Evolutionary conservation across 2,329 filamentous ascomycete genomes (phyloP).

Genomic region (Colletotrichum orbiculare): DNA sequence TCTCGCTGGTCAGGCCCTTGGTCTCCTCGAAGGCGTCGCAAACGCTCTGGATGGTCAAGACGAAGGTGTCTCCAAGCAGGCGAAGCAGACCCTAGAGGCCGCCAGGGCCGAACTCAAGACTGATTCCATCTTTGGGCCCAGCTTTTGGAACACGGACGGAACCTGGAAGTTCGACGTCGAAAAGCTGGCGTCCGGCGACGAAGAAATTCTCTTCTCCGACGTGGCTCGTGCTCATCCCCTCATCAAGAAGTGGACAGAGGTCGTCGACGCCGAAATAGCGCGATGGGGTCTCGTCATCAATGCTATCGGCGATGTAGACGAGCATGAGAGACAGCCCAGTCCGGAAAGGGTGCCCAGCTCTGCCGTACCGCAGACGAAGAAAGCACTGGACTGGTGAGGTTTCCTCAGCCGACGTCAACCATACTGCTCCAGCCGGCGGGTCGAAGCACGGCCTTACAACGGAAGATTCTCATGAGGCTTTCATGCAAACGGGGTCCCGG

Average conservation of each 20-base stretch:
- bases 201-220: conserved; percentile 66
- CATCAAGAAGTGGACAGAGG: conserved; percentile 68
- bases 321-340: conserved; percentile 43
- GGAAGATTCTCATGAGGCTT: conserved; percentile 3
- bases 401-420: neutral
- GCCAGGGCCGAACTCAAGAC: conserved; percentile 71
- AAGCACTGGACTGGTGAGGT: conserved; percentile 52
- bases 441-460: conserved; percentile 5
- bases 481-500: conserved; percentile 6
- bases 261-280: conserved; percentile 45
- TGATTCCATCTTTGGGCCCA: conserved; percentile 69
- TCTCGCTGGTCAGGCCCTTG: conserved; percentile 78
- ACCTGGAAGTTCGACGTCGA: conserved; percentile 74
- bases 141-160: conserved; percentile 78
- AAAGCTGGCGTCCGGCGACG: conserved; percentile 46
- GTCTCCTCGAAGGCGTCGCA: conserved; percentile 78
- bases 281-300: conserved; percentile 48
- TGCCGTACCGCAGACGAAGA: conserved; percentile 42
- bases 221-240: conserved; percentile 77
- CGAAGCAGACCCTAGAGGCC: conserved; percentile 50
- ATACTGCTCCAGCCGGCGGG: neutral
- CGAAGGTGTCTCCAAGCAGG: conserved; percentile 24
- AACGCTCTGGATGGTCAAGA: conserved; percentile 54
- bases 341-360: conserved; percentile 42
- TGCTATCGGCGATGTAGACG: conserved; percentile 44